Evolutionary conservation across 306 rosid genomes (phyloP).

Genomic region (Begonia peltatifolia): DNA sequence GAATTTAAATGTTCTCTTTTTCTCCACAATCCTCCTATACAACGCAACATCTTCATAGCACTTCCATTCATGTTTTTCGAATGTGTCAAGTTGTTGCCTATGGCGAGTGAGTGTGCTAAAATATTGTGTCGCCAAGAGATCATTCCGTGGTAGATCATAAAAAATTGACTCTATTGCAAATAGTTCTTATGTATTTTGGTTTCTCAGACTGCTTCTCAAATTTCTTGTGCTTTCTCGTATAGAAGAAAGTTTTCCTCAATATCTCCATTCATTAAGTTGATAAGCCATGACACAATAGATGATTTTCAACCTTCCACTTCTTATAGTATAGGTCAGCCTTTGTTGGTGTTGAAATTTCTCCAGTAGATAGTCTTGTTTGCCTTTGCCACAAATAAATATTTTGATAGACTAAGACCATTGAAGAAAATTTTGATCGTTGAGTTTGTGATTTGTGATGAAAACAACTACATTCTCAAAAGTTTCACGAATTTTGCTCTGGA

Average conservation of each 20-base stretch:
- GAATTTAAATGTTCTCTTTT: neutral
- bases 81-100: constrained; percentile 5
- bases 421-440: neutral
- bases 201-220: neutral
- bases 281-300: neutral
- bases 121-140: neutral
- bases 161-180: constrained; percentile 1
- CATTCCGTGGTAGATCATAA: constrained; percentile 2
- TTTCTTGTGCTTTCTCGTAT: neutral
- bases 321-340: neutral
- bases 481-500: no score
- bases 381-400: neutral
- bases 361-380: neutral
- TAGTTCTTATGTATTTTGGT: neutral
- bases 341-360: neutral
- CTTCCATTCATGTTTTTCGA: neutral
- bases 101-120: constrained; percentile 2
- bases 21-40: constrained; percentile 4
- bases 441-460: neutral
- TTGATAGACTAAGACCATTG: neutral
- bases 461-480: no score
- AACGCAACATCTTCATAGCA: neutral
- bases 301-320: neutral
- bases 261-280: neutral
- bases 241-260: constrained; percentile 2